These are phyloP conservation scores for Digitaria exilis DNA, from an alignment of 202 grass and related monocot genomes.

Conservation along the genomic window DNA sequence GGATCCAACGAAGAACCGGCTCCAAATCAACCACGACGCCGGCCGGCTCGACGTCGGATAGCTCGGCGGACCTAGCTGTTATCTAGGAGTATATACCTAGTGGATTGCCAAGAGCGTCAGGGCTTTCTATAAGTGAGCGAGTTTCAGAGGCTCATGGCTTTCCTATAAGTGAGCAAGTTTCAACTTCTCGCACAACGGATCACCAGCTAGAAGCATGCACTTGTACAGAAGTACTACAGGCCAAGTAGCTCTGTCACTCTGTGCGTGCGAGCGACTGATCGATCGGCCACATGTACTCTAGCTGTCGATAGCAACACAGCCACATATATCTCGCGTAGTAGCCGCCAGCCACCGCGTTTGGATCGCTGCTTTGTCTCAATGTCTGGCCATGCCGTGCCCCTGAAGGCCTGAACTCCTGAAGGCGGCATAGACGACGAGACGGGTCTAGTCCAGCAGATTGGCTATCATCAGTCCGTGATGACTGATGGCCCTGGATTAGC, in stretches of 20 bases:
- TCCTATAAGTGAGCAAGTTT: not conserved
- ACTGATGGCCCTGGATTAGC: not conserved
- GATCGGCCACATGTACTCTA: not conserved
- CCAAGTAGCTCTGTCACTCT: not conserved
- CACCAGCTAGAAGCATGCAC: not conserved
- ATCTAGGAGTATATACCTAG: too few relatives aligned
- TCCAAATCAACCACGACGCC: not conserved
- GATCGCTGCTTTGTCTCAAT: not conserved
- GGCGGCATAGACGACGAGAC: not conserved
- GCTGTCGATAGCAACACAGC: not conserved
- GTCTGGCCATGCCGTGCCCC: not conserved
- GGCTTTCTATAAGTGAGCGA: not conserved
- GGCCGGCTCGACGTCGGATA: not conserved
- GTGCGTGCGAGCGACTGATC: not conserved
- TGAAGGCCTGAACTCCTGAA: not conserved
- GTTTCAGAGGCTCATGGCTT: not conserved
- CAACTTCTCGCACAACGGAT: not conserved
- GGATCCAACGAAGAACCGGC: not conserved
- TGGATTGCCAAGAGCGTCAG: not conserved
- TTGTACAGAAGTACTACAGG: too few relatives aligned
- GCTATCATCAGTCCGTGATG: not conserved
- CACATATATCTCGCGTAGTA: not conserved
- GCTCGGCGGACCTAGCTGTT: not conserved
- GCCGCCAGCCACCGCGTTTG: not conserved
- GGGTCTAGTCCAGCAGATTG: not conserved